Evolutionary conservation across 176 grass and related monocot species (phyloP), one percentile per base, ranked within the genome.

Genomic region (Musa itinerans): DNA sequence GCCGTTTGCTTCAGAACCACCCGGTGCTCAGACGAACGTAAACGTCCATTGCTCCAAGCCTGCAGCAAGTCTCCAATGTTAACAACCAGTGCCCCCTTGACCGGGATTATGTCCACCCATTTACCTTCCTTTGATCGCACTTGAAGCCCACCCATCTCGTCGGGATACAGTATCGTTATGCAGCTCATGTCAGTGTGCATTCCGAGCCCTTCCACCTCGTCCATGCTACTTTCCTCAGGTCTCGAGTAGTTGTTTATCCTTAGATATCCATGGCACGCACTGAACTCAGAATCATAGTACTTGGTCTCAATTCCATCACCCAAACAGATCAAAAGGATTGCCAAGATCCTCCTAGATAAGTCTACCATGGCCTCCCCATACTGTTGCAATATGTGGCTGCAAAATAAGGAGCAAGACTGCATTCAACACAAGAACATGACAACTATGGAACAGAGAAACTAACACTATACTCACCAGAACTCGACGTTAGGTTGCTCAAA

Each of bases 111-210:
- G 51, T 27, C 71, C 50, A 29, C n/a, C 71, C 71, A 55, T 10
- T 56, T 12, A 11, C 71, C 52, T 73, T 73, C 71, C 51, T 53
- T 54, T 0, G 71, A 52, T 73, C 22, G 22, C 14, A 50, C 71
- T 29, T 73, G 71, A 14, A 73, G 51, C 1, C 71, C 71, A 21
- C 71, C 52, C 17, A 73, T 73, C 71, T 26, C 51, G 20, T 73
- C 71, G 24, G 53, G 71, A 50, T 73, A 54, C 21, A 73, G 24
- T 22, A 73, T 53, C 12, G 71, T 73, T 54, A 73, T 73, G 71
- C 71, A 73, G 71, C 52, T 73, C 71, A 73, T 73, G 71, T 73
- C 71, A 9, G 52, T 73, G 52, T 73, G 71, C 71, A 56, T 73
- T 15, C 71, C 71, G 13, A 73, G 71, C 71, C 71, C 71, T 54